These are phyloP conservation scores for Colletotrichum magnum DNA, from an alignment of 2,329 filamentous ascomycete species.

Conservation along the genomic window DNA sequence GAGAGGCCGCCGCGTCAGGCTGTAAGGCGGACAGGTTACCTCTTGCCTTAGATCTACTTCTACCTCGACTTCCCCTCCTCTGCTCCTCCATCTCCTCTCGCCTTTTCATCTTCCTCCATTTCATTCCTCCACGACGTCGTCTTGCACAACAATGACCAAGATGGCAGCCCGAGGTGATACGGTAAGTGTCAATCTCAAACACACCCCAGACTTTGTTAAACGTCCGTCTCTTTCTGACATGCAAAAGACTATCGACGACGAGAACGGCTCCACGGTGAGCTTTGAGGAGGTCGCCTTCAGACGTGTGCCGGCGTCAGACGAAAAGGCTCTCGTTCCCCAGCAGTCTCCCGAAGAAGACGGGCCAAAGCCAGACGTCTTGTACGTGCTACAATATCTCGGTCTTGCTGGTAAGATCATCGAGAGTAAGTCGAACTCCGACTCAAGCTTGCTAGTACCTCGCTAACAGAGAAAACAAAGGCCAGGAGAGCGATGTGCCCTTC, in stretches of 20 bases:
- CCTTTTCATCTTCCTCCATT: neutral
- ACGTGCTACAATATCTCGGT: constrained; percentile 57
- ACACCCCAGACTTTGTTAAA: neutral
- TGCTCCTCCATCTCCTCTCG: neutral
- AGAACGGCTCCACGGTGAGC: constrained; percentile 49
- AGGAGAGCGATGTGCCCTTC: constrained; percentile 56
- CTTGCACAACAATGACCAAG: neutral
- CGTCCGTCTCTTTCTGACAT: neutral
- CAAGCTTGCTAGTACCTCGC: neutral
- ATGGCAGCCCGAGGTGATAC: constrained; percentile 32
- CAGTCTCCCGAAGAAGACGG: constrained; percentile 47
- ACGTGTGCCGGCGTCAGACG: neutral
- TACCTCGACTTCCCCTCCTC: neutral
- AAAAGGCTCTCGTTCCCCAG: constrained; percentile 38
- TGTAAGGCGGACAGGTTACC: constrained; percentile 8
- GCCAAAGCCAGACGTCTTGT: constrained; percentile 54
- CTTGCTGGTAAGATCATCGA: constrained; percentile 52
- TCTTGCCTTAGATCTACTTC: neutral
- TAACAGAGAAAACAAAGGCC: constrained; percentile 47
- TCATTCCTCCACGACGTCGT: neutral
- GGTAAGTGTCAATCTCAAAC: constrained; percentile 2
- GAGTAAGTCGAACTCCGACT: constrained; percentile 46
- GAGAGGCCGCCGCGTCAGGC: constrained; percentile 14
- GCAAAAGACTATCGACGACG: constrained; percentile 41
- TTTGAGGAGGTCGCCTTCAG: constrained; percentile 50